Evolutionary conservation across 2,329 filamentous ascomycete species (phyloP), one percentile per base, ranked within the genome.

Genomic region (Curvularia spicifera): DNA sequence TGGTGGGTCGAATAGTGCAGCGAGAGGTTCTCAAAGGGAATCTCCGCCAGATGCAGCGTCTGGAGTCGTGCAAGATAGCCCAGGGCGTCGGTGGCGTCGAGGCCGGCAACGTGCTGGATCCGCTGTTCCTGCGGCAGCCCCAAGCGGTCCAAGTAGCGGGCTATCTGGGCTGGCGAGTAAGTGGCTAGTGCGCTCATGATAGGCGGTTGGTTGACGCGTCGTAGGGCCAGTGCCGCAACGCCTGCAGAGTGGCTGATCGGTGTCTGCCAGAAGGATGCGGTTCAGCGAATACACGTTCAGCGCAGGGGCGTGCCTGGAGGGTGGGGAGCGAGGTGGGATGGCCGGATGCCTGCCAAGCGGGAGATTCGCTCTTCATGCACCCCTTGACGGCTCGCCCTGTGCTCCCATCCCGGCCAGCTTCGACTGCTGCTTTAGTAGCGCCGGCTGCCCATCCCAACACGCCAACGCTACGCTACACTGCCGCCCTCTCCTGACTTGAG

Each of bases 1-100:
- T 68, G 74, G 50, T 76, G 72, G 22, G 61, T 58, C 12, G 76
- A 76, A 50, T 78, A 78, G 66, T 87, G 85, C 42, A 87, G 74
- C 1, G 76, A 78, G 10, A 87, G 73, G 60, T 86, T 87, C 28
- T 86, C 84, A 71, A 86, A 87, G 0, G 84, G 83, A 7, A 87
- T 78, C 10, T 76, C 69, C 20, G 75, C 73, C 6, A 85, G 69
- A 50, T 85, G 83, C 31, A 69, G 67, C 42, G 69, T 73, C 39
- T 76, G 73, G 24, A 78, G 60, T 7, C 69, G 51, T 2, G 61
- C 56, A 2, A 78, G 68, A 53, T 76, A 76, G 2, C 56, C 47
- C 13, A 78, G 59, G 4, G 70, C 59, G 26, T 69, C 65, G 9
- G 65, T 61, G 26, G 69, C 57, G 7, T 39, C 53, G 48, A 74